Conservation (phyloP, 805 yeast genomes). For the Scheffersomyces coipomensis region DNA sequence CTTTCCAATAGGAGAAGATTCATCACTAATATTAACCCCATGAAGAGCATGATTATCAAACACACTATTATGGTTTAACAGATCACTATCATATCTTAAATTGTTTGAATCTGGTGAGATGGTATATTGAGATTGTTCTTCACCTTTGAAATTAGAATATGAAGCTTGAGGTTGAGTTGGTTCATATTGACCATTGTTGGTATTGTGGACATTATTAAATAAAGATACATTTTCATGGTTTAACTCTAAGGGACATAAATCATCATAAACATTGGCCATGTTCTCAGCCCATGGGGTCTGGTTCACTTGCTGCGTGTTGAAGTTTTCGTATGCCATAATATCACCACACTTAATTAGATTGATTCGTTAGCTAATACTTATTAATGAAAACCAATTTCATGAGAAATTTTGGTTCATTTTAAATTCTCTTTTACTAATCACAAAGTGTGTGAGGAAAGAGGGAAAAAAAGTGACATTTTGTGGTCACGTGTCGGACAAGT, state of each 20-base stretch:
- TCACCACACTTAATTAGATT: too few species aligned
- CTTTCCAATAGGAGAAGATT: neutral
- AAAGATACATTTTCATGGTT: slow-evolving; percentile 11
- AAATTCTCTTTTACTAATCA: too few species aligned
- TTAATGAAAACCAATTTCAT: too few species aligned
- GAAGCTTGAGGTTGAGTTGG: neutral
- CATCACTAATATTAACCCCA: neutral
- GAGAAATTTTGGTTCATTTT: too few species aligned
- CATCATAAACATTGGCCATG: slow-evolving; percentile 1
- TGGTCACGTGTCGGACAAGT: too few species aligned
- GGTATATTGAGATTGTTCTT: neutral
- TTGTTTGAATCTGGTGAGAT: neutral
- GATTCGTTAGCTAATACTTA: too few species aligned
- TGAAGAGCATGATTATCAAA: neutral
- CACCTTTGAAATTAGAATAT: neutral
- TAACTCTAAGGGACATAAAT: slow-evolving; percentile 6
- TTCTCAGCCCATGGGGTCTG: too few species aligned
- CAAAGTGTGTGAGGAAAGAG: too few species aligned
- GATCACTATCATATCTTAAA: neutral
- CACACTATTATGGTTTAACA: neutral
- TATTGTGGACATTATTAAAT: slow-evolving; percentile 2
- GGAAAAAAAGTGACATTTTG: too few species aligned
- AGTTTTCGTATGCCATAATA: neutral
- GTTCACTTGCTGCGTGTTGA: neutral
- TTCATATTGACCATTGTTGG: neutral